Percentiles rank a stretch among this genome's conserved stretches.
Conservation (phyloP, 257 asterid genomes). For the Mentha longifolia region DNA sequence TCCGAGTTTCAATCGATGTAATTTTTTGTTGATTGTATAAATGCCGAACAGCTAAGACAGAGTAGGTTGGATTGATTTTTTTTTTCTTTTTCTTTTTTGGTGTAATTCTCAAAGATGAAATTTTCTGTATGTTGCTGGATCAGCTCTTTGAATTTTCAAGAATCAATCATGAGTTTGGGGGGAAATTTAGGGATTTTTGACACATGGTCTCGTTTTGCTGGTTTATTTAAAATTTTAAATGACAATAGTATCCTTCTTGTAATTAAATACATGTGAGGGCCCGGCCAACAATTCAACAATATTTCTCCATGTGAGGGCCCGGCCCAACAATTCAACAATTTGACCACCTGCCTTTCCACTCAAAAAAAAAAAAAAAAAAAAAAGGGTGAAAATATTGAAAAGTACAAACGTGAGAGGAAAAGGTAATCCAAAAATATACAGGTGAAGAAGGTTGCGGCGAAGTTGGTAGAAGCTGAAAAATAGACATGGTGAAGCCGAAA, state of each 20-base stretch:
- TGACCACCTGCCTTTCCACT: too few species aligned
- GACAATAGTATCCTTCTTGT: too few species aligned
- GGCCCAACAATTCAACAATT: too few species aligned
- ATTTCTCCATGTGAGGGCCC: too few species aligned
- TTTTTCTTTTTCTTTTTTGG: too few species aligned
- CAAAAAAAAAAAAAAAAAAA: too few species aligned
- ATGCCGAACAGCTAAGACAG: slow-evolving; percentile 7
- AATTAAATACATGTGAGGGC: too few species aligned
- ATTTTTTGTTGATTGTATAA: slow-evolving; percentile 10
- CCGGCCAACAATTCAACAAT: too few species aligned
- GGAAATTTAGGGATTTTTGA: slow-evolving; percentile 41
- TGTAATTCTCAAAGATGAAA: slow-evolving; percentile 25
- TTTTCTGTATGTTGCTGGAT: slow-evolving; percentile 8
- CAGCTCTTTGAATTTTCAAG: slow-evolving; percentile 22
- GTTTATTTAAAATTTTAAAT: neutral
- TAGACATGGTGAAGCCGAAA: slow-evolving; percentile 59
- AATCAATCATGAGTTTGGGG: neutral
- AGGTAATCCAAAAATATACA: neutral
- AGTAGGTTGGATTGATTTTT: neutral
- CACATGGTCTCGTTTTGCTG: neutral
- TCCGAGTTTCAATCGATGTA: neutral
- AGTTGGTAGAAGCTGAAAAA: slow-evolving; percentile 4
- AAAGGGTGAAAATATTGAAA: too few species aligned
- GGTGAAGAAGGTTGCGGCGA: neutral
- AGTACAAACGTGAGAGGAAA: too few species aligned